Conservation (phyloP, 2,329 filamentous ascomycete species). For the Sporothrix protearum region DNA sequence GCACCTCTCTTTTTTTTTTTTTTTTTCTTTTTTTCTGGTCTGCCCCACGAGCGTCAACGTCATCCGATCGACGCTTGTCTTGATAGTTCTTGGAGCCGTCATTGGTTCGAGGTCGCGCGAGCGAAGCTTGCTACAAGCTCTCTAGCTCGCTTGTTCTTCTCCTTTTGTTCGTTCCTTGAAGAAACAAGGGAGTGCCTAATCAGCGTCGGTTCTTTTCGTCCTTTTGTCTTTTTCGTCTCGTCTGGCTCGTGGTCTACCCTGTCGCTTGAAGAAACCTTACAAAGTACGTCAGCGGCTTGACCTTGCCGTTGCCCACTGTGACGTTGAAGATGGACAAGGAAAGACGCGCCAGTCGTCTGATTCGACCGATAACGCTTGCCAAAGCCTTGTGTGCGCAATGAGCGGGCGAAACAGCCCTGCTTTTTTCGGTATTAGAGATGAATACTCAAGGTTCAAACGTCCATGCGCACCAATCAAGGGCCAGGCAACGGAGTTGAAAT, state of each 20-base stretch:
- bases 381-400: background rate
- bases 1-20: background rate
- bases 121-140: background rate
- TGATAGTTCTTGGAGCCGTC: too few relatives aligned
- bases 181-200: background rate
- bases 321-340: background rate
- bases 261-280: background rate
- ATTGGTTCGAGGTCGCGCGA: background rate
- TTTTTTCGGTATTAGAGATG: background rate
- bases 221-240: background rate
- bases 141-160: background rate
- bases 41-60: slow-evolving; percentile 3
- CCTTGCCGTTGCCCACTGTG: background rate
- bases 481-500: background rate
- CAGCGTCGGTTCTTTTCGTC: background rate
- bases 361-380: background rate
- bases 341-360: background rate
- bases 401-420: background rate
- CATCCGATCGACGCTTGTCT: slow-evolving; percentile 8
- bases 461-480: background rate
- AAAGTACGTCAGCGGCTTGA: background rate
- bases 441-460: background rate
- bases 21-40: background rate
- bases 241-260: background rate
- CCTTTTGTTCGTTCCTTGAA: background rate